Evolutionary conservation across 129 eudicot genomes (phyloP).

Genomic region (Arctium lappa): DNA sequence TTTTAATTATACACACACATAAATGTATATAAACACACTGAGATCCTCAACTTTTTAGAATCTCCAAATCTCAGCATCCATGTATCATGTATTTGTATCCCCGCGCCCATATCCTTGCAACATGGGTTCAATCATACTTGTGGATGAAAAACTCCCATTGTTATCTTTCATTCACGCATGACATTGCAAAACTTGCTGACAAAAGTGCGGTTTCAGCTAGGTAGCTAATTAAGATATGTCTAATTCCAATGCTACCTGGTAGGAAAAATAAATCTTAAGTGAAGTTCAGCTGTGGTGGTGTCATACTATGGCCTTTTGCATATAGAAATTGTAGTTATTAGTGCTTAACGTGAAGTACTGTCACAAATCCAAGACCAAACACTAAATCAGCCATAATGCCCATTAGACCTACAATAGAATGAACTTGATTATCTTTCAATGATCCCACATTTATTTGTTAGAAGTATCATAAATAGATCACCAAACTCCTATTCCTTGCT

Average conservation of each 20-base stretch:
- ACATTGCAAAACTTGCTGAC: neutral
- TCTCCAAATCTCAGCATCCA: neutral
- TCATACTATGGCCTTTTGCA: neutral
- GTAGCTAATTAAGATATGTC: neutral
- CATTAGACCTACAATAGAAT: neutral
- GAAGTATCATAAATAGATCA: neutral
- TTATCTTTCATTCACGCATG: neutral
- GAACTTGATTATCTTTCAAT: neutral
- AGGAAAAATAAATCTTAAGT: neutral
- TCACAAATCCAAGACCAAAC: neutral
- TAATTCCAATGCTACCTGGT: neutral
- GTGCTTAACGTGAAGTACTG: neutral
- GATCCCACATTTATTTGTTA: neutral
- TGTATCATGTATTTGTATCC: neutral
- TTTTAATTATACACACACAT: neutral
- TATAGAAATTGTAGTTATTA: neutral
- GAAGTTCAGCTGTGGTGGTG: neutral
- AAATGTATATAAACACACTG: neutral
- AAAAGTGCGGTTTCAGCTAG: neutral
- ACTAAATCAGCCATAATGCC: neutral
- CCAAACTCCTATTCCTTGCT: neutral
- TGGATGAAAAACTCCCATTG: neutral
- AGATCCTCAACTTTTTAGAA: neutral
- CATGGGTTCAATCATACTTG: neutral
- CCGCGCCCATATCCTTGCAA: neutral